Base-by-base conservation (phyloP, 768 basidiomycete genomes). In the Mycena venus region DNA sequence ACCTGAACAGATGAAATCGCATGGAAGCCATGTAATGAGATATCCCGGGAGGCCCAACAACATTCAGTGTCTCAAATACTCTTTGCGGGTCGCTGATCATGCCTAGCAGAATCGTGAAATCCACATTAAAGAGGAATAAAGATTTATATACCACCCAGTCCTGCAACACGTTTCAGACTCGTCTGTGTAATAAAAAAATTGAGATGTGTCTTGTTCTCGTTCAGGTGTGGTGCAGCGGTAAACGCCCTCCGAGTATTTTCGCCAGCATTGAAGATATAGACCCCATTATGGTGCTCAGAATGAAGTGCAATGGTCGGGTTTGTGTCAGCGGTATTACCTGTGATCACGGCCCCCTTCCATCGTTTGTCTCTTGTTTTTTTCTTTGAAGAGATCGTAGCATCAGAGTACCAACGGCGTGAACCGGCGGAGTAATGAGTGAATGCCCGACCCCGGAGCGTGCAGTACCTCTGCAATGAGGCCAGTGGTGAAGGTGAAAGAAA, bases 1-100 rank as follows among this genome's bases (percentile, higher is more conserved):
- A 95, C 96, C 96, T 88, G 75, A 85, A 91, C 0, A 90, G 87
- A 77, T 92, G 95, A 38, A 86, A 83, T 12, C 96, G 88, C 89
- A 93, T 91, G 3, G 92, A 88, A 21, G 95, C 93, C 42, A 96
- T 78, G 70, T 88, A 87, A 80, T 96, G 95, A 19, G 87, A 79
- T n/a, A 94, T 81, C 36, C 95, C 95, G 15, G 86, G 86, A 3
- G 96, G 96, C 4, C 96, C 97, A 25, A 90, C 83, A 25, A 98
- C 77, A 55, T 90, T 83, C 40, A 98, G 75, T 49, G 87, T 84
- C 8, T 68, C 40, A 40, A 68, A 34, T 15, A 14, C 14, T n/a
- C 11, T 21, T 25, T 27, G 29, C n/a, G 7, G 14, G 25, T 42
- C 55, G 38, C 15, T 68, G 40, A 44, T n/a, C 31, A 68, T 42